phyloP scores from a whole-genome alignment of 2,329 filamentous ascomycete species.

The Trichoderma sp. region DNA sequence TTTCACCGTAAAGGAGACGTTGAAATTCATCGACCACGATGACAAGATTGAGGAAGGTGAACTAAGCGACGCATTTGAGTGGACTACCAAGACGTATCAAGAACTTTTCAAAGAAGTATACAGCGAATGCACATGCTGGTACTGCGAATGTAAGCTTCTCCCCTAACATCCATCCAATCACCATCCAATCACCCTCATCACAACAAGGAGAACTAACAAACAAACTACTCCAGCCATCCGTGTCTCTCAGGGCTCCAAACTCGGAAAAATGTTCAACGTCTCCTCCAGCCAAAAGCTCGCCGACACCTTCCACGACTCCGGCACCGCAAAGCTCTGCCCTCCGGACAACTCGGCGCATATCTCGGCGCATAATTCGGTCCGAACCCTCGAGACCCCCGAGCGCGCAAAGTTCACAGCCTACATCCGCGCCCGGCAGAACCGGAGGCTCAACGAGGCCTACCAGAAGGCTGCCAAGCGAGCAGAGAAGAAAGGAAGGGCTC shows the following conservation, averaged over 20 bases:
- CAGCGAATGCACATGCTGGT: conserved; percentile 78
- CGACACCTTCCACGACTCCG: conserved; percentile 45
- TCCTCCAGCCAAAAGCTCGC: conserved; percentile 31
- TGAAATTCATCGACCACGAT: conserved; percentile 73
- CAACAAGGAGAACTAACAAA: conserved; percentile 36
- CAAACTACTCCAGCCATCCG: conserved; percentile 3
- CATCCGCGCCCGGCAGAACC: conserved; percentile 24
- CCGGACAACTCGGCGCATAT: conserved; percentile 65
- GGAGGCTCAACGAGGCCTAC: conserved; percentile 54
- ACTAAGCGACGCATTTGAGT: conserved; percentile 65
- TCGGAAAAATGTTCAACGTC: conserved; percentile 27
- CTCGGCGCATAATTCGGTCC: conserved; percentile 68
- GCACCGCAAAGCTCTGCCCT: conserved; percentile 47
- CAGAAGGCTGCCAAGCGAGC: conserved; percentile 50
- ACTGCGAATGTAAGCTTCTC: conserved; percentile 60
- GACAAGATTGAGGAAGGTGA: conserved; percentile 73
- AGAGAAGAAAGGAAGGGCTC: conserved; percentile 45
- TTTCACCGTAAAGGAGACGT: conserved; percentile 48
- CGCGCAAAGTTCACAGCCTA: neutral
- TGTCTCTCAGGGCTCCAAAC: conserved; percentile 1
- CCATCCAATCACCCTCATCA: too few relatives aligned
- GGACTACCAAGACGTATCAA: conserved; percentile 69
- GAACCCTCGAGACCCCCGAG: conserved; percentile 20
- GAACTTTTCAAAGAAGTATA: conserved; percentile 65
- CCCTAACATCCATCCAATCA: too few relatives aligned